Evolutionary conservation across 129 eudicot species (phyloP).

Genomic region (Arctium minus): DNA sequence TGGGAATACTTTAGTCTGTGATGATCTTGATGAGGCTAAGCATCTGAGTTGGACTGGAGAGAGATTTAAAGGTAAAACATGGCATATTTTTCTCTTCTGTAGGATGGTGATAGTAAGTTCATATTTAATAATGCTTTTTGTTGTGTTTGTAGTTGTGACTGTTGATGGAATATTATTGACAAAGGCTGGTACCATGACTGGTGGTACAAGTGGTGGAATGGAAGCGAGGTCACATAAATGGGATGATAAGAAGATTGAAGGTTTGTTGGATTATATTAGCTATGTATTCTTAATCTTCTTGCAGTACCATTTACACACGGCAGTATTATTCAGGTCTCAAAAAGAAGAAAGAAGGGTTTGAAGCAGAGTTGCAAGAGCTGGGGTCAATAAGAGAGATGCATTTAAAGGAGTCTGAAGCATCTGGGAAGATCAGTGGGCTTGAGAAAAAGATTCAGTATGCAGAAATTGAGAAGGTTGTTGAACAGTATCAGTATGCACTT

Average conservation of each 20-base stretch:
- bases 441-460: constrained; percentile 97
- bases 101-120: background rate
- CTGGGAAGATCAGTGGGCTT: constrained; percentile 93
- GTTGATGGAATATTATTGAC: constrained; percentile 89
- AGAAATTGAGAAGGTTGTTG: constrained; percentile 86
- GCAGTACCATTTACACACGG: background rate
- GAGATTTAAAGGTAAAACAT: constrained; percentile 68
- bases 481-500: background rate
- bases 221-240: constrained; percentile 98
- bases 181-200: constrained; percentile 99
- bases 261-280: constrained; percentile 24
- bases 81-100: background rate
- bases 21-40: constrained; percentile 91
- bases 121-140: background rate
- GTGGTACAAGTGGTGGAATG: constrained; percentile 99
- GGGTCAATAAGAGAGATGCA: constrained; percentile 94
- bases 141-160: constrained; percentile 78
- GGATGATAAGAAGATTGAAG: constrained; percentile 96
- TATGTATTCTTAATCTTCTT: background rate
- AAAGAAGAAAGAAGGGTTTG: constrained; percentile 80
- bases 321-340: constrained; percentile 63
- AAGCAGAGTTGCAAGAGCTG: constrained; percentile 78
- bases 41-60: constrained; percentile 91
- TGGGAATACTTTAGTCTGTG: constrained; percentile 95
- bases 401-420: constrained; percentile 92